Evolutionary conservation across 768 basidiomycete genomes (phyloP), one percentile per base, ranked within the genome.

Genomic region (Pulveroboletus frians): DNA sequence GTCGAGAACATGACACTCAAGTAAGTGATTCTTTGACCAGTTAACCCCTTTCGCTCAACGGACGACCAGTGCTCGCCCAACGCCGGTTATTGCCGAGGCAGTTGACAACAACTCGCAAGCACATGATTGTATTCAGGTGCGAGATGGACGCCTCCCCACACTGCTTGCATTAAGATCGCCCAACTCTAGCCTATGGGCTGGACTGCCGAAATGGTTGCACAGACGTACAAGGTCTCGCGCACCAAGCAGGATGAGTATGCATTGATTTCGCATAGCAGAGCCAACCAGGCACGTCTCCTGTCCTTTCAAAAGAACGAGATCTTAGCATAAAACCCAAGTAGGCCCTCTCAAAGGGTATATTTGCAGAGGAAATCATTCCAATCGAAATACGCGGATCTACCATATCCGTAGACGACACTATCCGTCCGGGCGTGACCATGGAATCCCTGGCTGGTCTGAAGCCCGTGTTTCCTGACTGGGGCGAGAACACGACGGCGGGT

Each of bases 171-270:
- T 53, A 41, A 55, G 13, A n/a, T 50, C 31, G 34, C 21, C 10
- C 39, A 39, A 17, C 30, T 20, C 13, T 52, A 91, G 86, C 85
- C 89, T 10, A 93, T 93, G 92, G 92, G 92, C 43, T 99, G 91
- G 91, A 93, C 91, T 1, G 88, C 88, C 5, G 91, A 93, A 67
- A 84, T 88, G 82, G 88, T 92, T 18, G 88, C 91, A n/a, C 67
- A 84, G 59, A 72, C 78, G 8, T 93, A 83, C 70, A 76, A 81
- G n/a, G 68, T 93, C 50, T 74, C 89, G 4, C 84, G 94, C 31
- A 71, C 82, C 61, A 84, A 77, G 57, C 94, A 97, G 68, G 95
- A 98, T 65, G 77, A 89, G 47, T 94, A 90, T 63, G 94, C 94
- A 0, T 76, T 90, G 45, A 80, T 88, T 45, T 94, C 91, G 8